Conservation (phyloP, 257 asterid species). For the Cruciata laevipes region DNA sequence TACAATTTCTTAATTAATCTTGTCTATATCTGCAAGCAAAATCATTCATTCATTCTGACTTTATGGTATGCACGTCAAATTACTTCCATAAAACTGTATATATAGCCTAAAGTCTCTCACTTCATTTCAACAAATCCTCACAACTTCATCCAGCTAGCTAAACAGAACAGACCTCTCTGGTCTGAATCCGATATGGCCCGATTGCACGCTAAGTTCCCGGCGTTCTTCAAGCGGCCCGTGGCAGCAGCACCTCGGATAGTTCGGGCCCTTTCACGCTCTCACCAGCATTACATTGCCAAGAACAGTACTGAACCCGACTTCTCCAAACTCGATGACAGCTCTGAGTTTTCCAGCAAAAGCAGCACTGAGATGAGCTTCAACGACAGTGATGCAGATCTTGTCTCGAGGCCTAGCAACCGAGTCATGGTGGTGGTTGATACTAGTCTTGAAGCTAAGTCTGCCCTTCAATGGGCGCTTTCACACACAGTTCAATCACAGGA, state of each 20-base stretch:
- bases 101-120: background rate
- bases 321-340: slow-evolving; percentile 22
- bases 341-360: slow-evolving; percentile 30
- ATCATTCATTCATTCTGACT: slow-evolving; percentile 7
- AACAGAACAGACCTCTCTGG: background rate
- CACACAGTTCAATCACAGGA: slow-evolving; percentile 75
- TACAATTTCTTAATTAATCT: background rate
- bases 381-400: slow-evolving; percentile 7
- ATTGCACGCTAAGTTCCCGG: slow-evolving; percentile 30
- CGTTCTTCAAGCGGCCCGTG: slow-evolving; percentile 36
- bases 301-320: slow-evolving; percentile 29
- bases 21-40: background rate
- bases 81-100: background rate
- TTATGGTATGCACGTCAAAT: slow-evolving; percentile 59
- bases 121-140: background rate
- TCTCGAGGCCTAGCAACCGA: slow-evolving; percentile 39
- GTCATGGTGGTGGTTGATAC: slow-evolving; percentile 87
- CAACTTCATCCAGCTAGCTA: background rate
- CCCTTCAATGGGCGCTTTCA: slow-evolving; percentile 83
- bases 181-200: slow-evolving; percentile 9
- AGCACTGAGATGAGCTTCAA: slow-evolving; percentile 35
- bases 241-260: slow-evolving; percentile 32
- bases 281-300: slow-evolving; percentile 12
- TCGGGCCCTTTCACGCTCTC: slow-evolving; percentile 51
- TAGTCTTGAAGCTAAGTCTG: slow-evolving; percentile 51